Base-by-base conservation (phyloP, 768 basidiomycete species). In the Naematelia aurantialba region DNA sequence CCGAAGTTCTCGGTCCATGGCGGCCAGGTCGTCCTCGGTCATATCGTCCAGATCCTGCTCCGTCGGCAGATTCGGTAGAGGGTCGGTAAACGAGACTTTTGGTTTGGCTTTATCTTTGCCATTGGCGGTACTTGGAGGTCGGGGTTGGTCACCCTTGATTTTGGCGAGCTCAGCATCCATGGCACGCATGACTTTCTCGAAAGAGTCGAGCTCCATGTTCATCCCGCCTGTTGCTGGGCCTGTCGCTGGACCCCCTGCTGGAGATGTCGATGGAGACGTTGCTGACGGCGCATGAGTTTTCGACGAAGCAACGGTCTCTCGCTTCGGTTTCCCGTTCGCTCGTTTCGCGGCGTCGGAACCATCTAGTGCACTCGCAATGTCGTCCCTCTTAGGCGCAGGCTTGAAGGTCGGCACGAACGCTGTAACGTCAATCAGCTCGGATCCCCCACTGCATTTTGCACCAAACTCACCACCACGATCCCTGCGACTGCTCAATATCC, bases 131-230 rank as follows among this genome's bases (percentile, higher is more conserved):
- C 48, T 34, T 45, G 53, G 25, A 1, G 48, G 54, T 30, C 11
- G 52, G 39, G 57, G 60, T 49, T 47, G 10, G 4, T 25, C 8
- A 14, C 21, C 39, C 62, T 68, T 70, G 29, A 67, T 55, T 39
- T 58, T 60, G 31, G 45, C 5, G 27, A 99, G 81, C 66, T 96
- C 89, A 17, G 80, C 83, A 66, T 99, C 96, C 87, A 98, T 89
- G 1, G 91, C 91, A 70, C 84, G 83, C 96, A 98, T 98, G 29
- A 98, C 89, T 1, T 88, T 84, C 72, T 99, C 96, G 63, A 99
- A 98, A 0, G 91, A 92, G 74, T 93, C 84, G 21, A 98, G 81
- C 48, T 86, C 84, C 2, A 85, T 83, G 74, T 91, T 88, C 5
- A 56, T 49, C 47, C 65, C 54, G 21, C 46, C 44, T 21, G 14